A percentile compares a stretch with the other conserved stretches of the same genome.
These are phyloP conservation scores for Manihot esculenta DNA, from an alignment of 441 rosid genomes.

Conservation along the genomic window DNA sequence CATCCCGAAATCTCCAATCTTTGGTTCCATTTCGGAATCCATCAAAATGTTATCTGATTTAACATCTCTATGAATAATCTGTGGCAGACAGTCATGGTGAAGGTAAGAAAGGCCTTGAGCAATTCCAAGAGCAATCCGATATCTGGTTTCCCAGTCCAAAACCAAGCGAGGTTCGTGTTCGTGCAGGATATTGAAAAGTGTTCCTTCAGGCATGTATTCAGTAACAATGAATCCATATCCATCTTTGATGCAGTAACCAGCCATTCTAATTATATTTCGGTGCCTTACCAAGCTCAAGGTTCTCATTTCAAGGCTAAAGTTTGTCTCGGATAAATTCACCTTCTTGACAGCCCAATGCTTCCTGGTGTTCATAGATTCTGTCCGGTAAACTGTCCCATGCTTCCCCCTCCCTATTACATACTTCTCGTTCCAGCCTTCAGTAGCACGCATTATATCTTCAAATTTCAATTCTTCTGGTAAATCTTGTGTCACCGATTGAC, in stretches of 20 bases:
- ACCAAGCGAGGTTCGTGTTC: slow-evolving; percentile 24
- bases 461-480: slow-evolving; percentile 32
- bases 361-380: slow-evolving; percentile 28
- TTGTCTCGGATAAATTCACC: slow-evolving; percentile 32
- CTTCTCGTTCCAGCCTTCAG: slow-evolving; percentile 38
- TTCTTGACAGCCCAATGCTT: slow-evolving; percentile 39
- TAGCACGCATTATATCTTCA: slow-evolving; percentile 42
- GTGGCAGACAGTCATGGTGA: slow-evolving; percentile 51
- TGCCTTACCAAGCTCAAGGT: slow-evolving; percentile 44
- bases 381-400: slow-evolving; percentile 51
- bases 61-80: slow-evolving; percentile 44
- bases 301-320: slow-evolving; percentile 38
- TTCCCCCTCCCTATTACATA: slow-evolving; percentile 50
- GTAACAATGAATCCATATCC: slow-evolving; percentile 34
- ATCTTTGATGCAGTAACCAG: slow-evolving; percentile 39
- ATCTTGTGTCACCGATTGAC: slow-evolving; percentile 27
- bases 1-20: slow-evolving; percentile 49
- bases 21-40: slow-evolving; percentile 45
- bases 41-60: slow-evolving; percentile 46
- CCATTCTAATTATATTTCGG: slow-evolving; percentile 41
- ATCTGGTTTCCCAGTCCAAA: slow-evolving; percentile 39
- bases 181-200: slow-evolving; percentile 40
- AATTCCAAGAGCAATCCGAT: slow-evolving; percentile 40
- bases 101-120: slow-evolving; percentile 51
- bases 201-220: slow-evolving; percentile 45